Base-by-base conservation (phyloP, 2,329 filamentous ascomycete species). In the Lecanicillium sp. region DNA sequence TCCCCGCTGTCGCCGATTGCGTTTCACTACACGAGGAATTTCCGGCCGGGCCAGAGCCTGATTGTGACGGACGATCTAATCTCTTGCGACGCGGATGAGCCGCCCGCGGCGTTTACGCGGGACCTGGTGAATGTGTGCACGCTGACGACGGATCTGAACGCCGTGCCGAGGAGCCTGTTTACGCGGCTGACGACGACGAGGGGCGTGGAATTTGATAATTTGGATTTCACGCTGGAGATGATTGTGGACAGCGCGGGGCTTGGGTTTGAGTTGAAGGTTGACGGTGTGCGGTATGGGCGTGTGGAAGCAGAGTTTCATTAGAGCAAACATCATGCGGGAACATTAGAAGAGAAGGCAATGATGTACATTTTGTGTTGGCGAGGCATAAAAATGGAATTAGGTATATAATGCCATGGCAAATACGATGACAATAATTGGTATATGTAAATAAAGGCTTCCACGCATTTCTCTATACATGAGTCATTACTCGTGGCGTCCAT, bases 1-100 rank as follows among this genome's bases (percentile, higher is more conserved):
- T 89, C 84, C 7, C 83, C 86, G n/a, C 70, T 81, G 1, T 74
- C 78, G 1, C 86, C 87, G 0, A 84, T 90, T 50, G 85, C 84
- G 2, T 90, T 91, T 67, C 86, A 90, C 70, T 91, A 90, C 67
- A 90, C 87, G 3, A 83, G 87, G 52, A 91, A 90, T 65, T 91
- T 91, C 68, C 79, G 86, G 1, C 85, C 86, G 0, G 83, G 84
- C 0, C 87, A 90, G 64, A 86, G 83, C 0, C 75, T 90, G 6
- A 67, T 88, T 4, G 87, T 91, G 5, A 86, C 87, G 44, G 87
- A 91, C 64, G 86, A 91, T 58, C 70, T 91, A 30, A 87, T 90
- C 51, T 85, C 84, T 4, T 88, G 83, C 57, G 84, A 87, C 49
- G 75, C 78, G 3, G 85, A 90, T 53, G 73, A 74, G 44, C 83